Evolutionary conservation across 306 rosid genomes (phyloP), one percentile per base, ranked within the genome.

Genomic region (Cucurbita argyrosperma): DNA sequence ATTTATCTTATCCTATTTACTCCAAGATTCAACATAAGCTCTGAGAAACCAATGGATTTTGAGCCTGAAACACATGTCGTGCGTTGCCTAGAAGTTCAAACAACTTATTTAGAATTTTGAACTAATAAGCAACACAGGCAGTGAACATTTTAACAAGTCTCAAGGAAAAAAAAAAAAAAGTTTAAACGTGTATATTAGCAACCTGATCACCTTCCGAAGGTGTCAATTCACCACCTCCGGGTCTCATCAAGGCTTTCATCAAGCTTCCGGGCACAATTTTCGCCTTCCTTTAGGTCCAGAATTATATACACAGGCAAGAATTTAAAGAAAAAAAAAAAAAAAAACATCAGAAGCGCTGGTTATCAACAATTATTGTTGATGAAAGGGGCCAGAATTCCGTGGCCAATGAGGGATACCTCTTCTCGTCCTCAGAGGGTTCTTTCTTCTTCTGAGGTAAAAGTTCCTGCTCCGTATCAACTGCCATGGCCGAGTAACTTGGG

Each of bases 191-290:
- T 11, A 66, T 50, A 80, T 58, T 77, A 69, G 75, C 47, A 82
- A 94, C 97, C 96, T 94, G 97, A 50, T 91, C 95, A 66, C 91
- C 97, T 52, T 94, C 92, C 0, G 91, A 88, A 60, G 99, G 96
- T 23, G 63, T 84, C 26, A 80, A 83, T 67, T 91, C 97, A 57
- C 96, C 96, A 9, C 88, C 97, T 61, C 99, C 97, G 42, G 96
- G 92, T 83, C 91, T 90, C 58, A 94, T 47, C 86, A 85, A 30
- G 30, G 99, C 97, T 85, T 94, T 94, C 97, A 91, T 89, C 91
- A 94, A 79, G 79, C 90, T 88, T 77, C 96, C 97, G 15, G 96
- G 89, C 61, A 76, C 88, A 75, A 94, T 84, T 83, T 87, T 94
- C 86, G 75, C 77, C 84, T 83, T 94, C 96, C 99, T 91, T 71